phyloP scores from a whole-genome alignment of 495 filamentous ascomycete genomes.

The Aspergillus incahuasiensis region DNA sequence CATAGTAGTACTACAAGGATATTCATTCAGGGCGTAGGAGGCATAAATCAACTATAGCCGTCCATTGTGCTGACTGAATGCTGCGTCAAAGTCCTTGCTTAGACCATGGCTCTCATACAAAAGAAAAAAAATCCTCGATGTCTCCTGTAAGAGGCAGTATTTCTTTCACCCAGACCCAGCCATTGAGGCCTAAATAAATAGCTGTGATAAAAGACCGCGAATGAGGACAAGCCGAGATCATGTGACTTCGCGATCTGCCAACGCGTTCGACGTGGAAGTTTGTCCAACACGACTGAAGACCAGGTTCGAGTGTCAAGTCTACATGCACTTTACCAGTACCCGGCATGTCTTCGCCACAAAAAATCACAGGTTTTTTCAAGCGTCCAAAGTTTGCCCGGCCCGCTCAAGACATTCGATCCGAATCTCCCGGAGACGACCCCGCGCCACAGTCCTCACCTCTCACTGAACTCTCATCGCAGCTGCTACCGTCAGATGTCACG shows the following conservation, averaged over 20 bases:
- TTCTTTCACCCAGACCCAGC: too few relatives aligned
- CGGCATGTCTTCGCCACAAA: conserved; percentile 21
- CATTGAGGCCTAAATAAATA: too few relatives aligned
- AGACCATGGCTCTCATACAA: too few relatives aligned
- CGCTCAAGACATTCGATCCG: not conserved
- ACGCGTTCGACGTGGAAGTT: conserved; percentile 14
- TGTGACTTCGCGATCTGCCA: conserved; percentile 16
- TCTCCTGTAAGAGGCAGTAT: too few relatives aligned
- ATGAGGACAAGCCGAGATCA: not conserved
- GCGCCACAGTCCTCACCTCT: conserved; percentile 28
- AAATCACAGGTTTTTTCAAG: conserved; percentile 39
- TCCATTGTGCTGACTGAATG: too few relatives aligned
- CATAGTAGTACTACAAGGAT: too few relatives aligned
- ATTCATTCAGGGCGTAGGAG: too few relatives aligned
- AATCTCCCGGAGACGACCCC: conserved; percentile 10
- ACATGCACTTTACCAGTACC: conserved; percentile 1
- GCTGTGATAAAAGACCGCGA: not conserved
- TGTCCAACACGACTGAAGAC: not conserved
- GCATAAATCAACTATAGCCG: too few relatives aligned
- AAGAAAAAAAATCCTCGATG: too few relatives aligned
- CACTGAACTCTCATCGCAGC: conserved; percentile 31
- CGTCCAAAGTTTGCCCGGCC: conserved; percentile 23
- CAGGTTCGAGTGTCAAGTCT: conserved; percentile 1
- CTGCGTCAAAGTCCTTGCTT: too few relatives aligned
- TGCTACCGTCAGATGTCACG: conserved; percentile 19